Percentiles rank a stretch among this genome's conserved stretches.
Evolutionary conservation across 2,329 filamentous ascomycete genomes (phyloP).

Genomic region (Cryoendolithus antarcticus): DNA sequence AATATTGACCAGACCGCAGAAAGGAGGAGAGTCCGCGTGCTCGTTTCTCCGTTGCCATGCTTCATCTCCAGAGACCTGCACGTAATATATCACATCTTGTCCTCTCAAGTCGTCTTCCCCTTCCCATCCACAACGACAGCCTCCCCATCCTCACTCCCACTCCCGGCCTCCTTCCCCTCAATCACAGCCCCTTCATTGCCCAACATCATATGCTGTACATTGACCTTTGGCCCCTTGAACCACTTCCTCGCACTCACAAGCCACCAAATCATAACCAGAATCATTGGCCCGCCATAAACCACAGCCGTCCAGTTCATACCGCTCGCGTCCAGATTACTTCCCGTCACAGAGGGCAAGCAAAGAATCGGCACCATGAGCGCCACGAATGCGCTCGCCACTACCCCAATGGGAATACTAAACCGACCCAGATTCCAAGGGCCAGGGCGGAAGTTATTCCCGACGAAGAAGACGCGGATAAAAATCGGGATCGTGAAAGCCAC

Average conservation of each 20-base stretch:
- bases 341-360: constrained; percentile 49
- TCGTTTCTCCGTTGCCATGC: too few species aligned
- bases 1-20: too few species aligned
- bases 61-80: too few species aligned
- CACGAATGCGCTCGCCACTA: constrained; percentile 47
- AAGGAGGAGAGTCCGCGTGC: too few species aligned
- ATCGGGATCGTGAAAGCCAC: constrained; percentile 48
- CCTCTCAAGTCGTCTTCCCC: too few species aligned
- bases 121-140: too few species aligned
- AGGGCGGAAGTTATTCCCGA: constrained; percentile 50
- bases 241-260: constrained; percentile 50
- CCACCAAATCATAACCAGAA: constrained; percentile 47
- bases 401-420: constrained; percentile 45
- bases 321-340: constrained; percentile 38
- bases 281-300: constrained; percentile 54
- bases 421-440: constrained; percentile 58
- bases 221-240: constrained; percentile 61
- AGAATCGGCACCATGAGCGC: constrained; percentile 56
- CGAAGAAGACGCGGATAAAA: constrained; percentile 46
- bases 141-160: background rate
- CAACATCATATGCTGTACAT: constrained; percentile 41
- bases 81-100: too few species aligned
- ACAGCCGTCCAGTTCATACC: constrained; percentile 59
- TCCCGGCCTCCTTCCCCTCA: background rate
- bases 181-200: constrained; percentile 1